phyloP scores from a whole-genome alignment of 1,284 basidiomycete genomes.

The Leucoagaricus sp. region DNA sequence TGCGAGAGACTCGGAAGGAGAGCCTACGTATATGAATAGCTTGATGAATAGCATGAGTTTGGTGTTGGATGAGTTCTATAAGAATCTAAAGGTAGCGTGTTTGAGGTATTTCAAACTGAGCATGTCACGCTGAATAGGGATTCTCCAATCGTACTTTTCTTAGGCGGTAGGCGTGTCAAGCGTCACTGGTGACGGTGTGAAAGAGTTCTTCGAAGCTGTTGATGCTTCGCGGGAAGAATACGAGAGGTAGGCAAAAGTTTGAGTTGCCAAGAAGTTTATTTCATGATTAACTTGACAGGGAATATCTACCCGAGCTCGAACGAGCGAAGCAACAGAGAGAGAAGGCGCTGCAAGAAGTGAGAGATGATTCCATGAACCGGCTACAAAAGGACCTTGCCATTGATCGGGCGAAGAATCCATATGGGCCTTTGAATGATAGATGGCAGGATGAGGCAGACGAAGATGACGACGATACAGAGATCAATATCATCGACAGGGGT shows the following conservation, averaged over 20 bases:
- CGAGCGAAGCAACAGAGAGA: slow-evolving; percentile 64
- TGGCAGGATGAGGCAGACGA: slow-evolving; percentile 64
- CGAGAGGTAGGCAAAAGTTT: slow-evolving; percentile 59
- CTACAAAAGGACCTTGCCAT: slow-evolving; percentile 88
- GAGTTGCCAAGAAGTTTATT: too few species aligned
- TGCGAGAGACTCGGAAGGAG: slow-evolving; percentile 79
- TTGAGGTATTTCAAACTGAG: background rate
- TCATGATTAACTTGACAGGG: slow-evolving; percentile 44
- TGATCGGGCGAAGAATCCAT: slow-evolving; percentile 60
- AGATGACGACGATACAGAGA: slow-evolving; percentile 63
- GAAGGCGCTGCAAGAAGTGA: slow-evolving; percentile 64
- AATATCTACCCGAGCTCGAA: slow-evolving; percentile 91
- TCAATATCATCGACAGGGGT: slow-evolving; percentile 71
- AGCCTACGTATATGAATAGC: slow-evolving; percentile 97
- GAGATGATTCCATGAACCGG: slow-evolving; percentile 79
- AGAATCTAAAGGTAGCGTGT: slow-evolving; percentile 79
- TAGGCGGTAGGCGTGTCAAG: slow-evolving; percentile 96
- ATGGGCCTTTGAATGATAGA: slow-evolving; percentile 49
- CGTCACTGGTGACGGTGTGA: slow-evolving; percentile 90
- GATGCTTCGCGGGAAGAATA: slow-evolving; percentile 88
- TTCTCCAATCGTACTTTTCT: slow-evolving; percentile 3
- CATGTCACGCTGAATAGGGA: background rate
- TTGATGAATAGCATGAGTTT: slow-evolving; percentile 99
- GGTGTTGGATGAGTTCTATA: slow-evolving; percentile 98
- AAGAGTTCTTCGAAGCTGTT: slow-evolving; percentile 91